Conservation (phyloP, 495 filamentous ascomycete species). For the Xylaria curta region DNA sequence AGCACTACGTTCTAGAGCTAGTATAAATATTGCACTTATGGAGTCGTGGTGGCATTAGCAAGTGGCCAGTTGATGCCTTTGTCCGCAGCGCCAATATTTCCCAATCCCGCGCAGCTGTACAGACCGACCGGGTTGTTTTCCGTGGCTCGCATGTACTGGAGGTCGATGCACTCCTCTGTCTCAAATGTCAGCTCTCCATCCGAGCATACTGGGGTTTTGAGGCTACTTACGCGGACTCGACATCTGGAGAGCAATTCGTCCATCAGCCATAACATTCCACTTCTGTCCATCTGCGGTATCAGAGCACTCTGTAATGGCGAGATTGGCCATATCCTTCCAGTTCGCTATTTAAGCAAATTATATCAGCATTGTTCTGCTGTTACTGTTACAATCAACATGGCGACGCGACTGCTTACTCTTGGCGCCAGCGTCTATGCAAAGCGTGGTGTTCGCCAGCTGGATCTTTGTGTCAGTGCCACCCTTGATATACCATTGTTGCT, state of each 20-base stretch:
- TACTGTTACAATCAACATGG: background rate
- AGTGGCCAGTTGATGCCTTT: conserved; percentile 63
- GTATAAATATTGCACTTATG: background rate
- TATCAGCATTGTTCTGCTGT: background rate
- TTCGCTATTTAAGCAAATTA: conserved; percentile 38
- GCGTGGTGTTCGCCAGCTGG: conserved; percentile 50
- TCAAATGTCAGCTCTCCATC: conserved; percentile 24
- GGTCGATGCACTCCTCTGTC: conserved; percentile 58
- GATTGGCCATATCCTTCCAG: conserved; percentile 61
- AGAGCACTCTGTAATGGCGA: conserved; percentile 52
- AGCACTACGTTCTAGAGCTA: background rate
- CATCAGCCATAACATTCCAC: conserved; percentile 55
- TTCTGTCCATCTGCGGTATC: conserved; percentile 51
- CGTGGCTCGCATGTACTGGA: conserved; percentile 58
- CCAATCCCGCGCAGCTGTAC: conserved; percentile 57
- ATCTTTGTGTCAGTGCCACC: conserved; percentile 47
- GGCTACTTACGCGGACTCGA: conserved; percentile 50
- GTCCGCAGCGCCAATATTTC: conserved; percentile 56
- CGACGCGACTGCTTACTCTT: conserved; percentile 43
- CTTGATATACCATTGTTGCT: conserved; percentile 59
- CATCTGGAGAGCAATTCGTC: conserved; percentile 52
- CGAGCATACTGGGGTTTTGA: background rate
- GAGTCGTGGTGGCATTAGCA: conserved; percentile 40
- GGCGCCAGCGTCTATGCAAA: conserved; percentile 58
- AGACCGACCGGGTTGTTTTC: conserved; percentile 59